Conservation (phyloP, 2,329 filamentous ascomycete species). For the Alternaria postmessia region DNA sequence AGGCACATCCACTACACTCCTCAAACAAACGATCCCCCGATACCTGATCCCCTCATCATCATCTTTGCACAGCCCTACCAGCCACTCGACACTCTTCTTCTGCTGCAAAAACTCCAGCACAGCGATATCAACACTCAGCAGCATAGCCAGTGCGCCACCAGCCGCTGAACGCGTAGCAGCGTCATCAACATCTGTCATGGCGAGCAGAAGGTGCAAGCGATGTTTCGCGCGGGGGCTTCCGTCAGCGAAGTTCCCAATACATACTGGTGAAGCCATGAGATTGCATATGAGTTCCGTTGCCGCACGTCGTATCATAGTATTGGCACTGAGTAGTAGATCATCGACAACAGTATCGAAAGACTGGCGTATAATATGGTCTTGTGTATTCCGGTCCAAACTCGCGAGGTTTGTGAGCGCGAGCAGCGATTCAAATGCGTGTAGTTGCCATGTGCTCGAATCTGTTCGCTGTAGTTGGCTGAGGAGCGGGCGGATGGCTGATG, state of each 20-base stretch:
- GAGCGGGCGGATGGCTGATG: slow-evolving; percentile 83
- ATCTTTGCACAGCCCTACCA: slow-evolving; percentile 83
- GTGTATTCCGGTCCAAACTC: slow-evolving; percentile 70
- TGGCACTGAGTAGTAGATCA: slow-evolving; percentile 80
- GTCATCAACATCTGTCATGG: slow-evolving; percentile 87
- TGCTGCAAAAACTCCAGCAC: slow-evolving; percentile 72
- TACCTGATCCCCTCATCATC: slow-evolving; percentile 70
- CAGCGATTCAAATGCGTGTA: slow-evolving; percentile 88
- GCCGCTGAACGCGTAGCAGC: slow-evolving; percentile 80
- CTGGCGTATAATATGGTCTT: slow-evolving; percentile 73
- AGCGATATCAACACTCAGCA: slow-evolving; percentile 80
- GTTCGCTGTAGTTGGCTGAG: slow-evolving; percentile 75
- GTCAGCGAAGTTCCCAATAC: slow-evolving; percentile 74
- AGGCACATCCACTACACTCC: slow-evolving; percentile 74
- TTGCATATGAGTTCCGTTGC: slow-evolving; percentile 92
- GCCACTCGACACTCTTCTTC: slow-evolving; percentile 74
- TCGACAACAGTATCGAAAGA: slow-evolving; percentile 77
- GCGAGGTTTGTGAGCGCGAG: slow-evolving; percentile 95
- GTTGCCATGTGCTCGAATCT: slow-evolving; percentile 67
- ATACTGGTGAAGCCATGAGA: slow-evolving; percentile 74
- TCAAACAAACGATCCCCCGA: slow-evolving; percentile 77
- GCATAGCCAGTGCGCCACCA: slow-evolving; percentile 84
- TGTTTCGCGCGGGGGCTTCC: slow-evolving; percentile 72
- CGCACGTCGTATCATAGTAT: slow-evolving; percentile 79
- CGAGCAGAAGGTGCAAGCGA: slow-evolving; percentile 82